Percentiles rank a stretch among this genome's conserved stretches.
Conservation (phyloP, 2,329 filamentous ascomycete genomes). For the Fusarium coffeatum region DNA sequence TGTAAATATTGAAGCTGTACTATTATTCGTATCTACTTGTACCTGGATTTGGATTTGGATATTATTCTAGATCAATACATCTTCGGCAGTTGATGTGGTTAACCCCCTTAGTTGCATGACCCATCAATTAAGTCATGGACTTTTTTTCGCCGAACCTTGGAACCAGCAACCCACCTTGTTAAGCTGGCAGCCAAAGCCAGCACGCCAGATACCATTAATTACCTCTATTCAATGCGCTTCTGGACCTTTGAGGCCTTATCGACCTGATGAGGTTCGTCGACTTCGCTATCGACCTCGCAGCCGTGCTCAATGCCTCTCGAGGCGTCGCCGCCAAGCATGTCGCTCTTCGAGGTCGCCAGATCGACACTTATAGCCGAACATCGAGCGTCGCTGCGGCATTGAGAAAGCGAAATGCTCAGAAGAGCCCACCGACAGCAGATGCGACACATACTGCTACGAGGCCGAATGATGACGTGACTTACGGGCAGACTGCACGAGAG, state of each 20-base stretch:
- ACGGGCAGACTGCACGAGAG: conserved; percentile 25
- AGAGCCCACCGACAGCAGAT: conserved; percentile 6
- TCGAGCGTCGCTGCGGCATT: conserved; percentile 57
- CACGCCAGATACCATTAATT: conserved; percentile 16
- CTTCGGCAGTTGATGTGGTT: not conserved
- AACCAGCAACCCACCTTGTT: conserved; percentile 23
- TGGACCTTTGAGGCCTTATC: conserved; percentile 41
- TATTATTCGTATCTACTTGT: not conserved
- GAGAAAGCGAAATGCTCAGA: conserved; percentile 42
- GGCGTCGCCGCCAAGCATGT: conserved; percentile 73
- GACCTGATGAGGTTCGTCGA: conserved; percentile 69
- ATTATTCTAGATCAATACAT: not conserved
- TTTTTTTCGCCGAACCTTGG: conserved; percentile 34
- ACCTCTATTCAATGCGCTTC: conserved; percentile 40
- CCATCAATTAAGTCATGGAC: conserved; percentile 44
- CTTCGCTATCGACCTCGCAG: conserved; percentile 75
- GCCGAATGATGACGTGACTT: conserved; percentile 11
- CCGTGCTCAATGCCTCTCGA: conserved; percentile 76
- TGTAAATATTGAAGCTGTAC: not conserved
- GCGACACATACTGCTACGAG: not conserved
- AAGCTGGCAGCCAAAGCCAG: conserved; percentile 39
- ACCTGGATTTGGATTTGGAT: not conserved
- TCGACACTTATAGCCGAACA: conserved; percentile 62
- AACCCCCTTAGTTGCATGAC: conserved; percentile 50
- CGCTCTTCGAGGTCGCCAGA: conserved; percentile 66